Evolutionary conservation across 805 yeast genomes (phyloP).

Genomic region (Blastobotrys chiropterorum): DNA sequence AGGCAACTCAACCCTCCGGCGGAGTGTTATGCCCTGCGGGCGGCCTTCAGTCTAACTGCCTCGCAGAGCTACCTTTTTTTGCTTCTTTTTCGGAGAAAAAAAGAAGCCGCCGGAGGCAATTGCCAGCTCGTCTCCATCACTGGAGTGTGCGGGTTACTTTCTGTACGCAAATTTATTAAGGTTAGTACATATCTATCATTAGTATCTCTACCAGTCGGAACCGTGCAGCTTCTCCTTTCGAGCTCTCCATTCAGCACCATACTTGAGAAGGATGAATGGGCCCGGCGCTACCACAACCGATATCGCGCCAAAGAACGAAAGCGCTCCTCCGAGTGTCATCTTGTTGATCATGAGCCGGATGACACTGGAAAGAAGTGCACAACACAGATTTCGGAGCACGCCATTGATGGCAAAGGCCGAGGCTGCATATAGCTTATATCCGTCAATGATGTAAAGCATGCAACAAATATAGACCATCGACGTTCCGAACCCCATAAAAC

Average conservation of each 20-base stretch:
- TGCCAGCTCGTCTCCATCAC: no score
- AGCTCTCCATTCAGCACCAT: constrained; percentile 4
- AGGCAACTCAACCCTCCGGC: no score
- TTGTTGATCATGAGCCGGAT: constrained; percentile 6
- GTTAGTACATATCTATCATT: no score
- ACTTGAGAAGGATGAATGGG: constrained; percentile 10
- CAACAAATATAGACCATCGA: constrained; percentile 8
- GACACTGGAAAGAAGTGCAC: constrained; percentile 7
- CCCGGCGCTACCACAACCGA: constrained; percentile 10
- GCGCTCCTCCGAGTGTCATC: constrained; percentile 11
- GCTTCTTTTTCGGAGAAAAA: no score
- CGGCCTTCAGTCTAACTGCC: no score
- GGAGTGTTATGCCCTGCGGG: no score
- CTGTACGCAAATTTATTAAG: no score
- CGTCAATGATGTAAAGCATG: background rate
- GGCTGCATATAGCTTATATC: background rate
- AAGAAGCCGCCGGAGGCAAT: no score
- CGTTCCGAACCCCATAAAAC: background rate
- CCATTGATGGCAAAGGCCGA: constrained; percentile 6
- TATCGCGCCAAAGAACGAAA: constrained; percentile 13
- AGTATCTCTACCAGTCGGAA: background rate
- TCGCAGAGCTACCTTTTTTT: no score
- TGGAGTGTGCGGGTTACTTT: no score
- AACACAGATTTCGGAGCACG: constrained; percentile 7
- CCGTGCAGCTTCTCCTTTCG: background rate